Conservation (phyloP, 2,329 filamentous ascomycete genomes). For the Pezicula rhizophila region DNA sequence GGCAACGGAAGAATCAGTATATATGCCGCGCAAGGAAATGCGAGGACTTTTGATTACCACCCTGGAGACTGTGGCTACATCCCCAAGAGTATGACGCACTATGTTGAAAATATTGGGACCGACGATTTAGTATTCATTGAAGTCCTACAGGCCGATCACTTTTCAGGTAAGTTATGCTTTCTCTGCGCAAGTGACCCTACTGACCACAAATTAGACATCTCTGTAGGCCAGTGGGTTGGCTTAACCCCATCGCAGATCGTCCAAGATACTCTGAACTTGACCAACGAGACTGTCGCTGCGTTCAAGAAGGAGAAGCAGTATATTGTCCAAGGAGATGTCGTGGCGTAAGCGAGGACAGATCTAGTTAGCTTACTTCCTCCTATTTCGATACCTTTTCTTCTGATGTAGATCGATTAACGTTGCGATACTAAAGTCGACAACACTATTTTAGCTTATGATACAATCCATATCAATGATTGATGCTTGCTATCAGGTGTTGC, state of each 20-base stretch:
- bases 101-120: slow-evolving; percentile 75
- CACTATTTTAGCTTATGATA: no score
- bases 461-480: no score
- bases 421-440: no score
- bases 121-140: slow-evolving; percentile 72
- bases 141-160: slow-evolving; percentile 66
- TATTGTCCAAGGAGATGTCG: slow-evolving; percentile 29
- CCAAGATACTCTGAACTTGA: slow-evolving; percentile 45
- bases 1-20: slow-evolving; percentile 69
- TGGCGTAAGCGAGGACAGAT: neutral
- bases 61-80: slow-evolving; percentile 74
- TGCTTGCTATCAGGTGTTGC: no score
- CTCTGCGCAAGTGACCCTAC: slow-evolving; percentile 2
- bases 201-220: slow-evolving; percentile 27
- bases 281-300: slow-evolving; percentile 30
- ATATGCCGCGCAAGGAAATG: slow-evolving; percentile 62
- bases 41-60: slow-evolving; percentile 70
- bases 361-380: no score
- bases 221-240: slow-evolving; percentile 40
- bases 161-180: slow-evolving; percentile 29
- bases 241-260: slow-evolving; percentile 51
- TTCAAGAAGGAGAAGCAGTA: slow-evolving; percentile 40
- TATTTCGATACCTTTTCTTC: no score
- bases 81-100: slow-evolving; percentile 71
- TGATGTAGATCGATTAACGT: no score